Conservation (phyloP, 805 yeast species). For the Hanseniaspora valbyensis region DNA sequence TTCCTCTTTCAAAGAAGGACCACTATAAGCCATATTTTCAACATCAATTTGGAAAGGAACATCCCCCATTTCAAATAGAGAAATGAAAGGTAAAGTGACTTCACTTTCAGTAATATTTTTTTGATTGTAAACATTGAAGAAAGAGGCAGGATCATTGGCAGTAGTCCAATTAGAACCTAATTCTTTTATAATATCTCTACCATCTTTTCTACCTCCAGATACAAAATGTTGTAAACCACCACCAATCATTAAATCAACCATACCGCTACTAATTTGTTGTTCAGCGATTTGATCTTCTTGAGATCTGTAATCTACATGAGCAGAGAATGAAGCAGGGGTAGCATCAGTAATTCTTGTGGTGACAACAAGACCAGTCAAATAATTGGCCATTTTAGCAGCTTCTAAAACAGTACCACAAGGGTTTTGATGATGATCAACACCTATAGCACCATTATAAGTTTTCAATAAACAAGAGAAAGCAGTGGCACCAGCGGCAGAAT, state of each 20-base stretch:
- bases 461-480: constrained; percentile 80
- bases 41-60: constrained; percentile 82
- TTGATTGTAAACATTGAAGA: neutral
- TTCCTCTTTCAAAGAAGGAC: constrained; percentile 71
- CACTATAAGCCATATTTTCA: constrained; percentile 36
- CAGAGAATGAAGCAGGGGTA: constrained; percentile 80
- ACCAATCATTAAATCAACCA: constrained; percentile 76
- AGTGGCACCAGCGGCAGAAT: constrained; percentile 95
- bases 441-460: constrained; percentile 83
- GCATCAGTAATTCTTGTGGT: constrained; percentile 91
- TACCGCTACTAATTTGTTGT: constrained; percentile 64
- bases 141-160: constrained; percentile 38
- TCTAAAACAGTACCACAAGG: constrained; percentile 87
- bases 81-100: constrained; percentile 64
- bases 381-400: constrained; percentile 73
- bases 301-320: constrained; percentile 65
- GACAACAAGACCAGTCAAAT: constrained; percentile 78
- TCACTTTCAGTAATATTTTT: constrained; percentile 28
- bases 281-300: constrained; percentile 80
- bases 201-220: constrained; percentile 41
- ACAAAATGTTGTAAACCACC: constrained; percentile 83
- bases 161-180: constrained; percentile 47
- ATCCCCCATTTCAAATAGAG: constrained; percentile 62
- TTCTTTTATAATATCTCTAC: constrained; percentile 52
- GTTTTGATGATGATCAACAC: constrained; percentile 52